Evolutionary conservation across 2,329 filamentous ascomycete species (phyloP), one percentile per base, ranked within the genome.

Genomic region (Sporothrix humicola): DNA sequence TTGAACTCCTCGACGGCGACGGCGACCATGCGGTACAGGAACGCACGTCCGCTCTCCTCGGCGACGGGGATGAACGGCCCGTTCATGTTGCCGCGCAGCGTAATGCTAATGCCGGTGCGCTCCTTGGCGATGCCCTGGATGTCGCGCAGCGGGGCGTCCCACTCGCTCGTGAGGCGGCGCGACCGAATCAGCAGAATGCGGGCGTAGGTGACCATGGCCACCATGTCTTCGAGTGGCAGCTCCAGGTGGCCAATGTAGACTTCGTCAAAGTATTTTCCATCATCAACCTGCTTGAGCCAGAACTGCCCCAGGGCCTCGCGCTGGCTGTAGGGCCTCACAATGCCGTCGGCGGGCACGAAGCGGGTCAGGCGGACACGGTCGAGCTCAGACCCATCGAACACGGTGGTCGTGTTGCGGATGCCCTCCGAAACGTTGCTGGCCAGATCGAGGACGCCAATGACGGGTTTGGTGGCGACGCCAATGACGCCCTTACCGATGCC

Each of bases 221-320:
- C 90, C 86, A 94, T 92, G 80, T 97, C 95, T 81, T 96, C 93
- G 75, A 91, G 90, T 12, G 94, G 93, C 37, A 99, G 88, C 82
- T 99, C 95, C 4, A 99, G 86, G 80, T 99, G 97, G 4, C 95
- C 97, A 81, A 99, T 96, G 84, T 99, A 99, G 80, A 94, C 89
- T 82, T 99, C 96, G 83, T 97, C 92, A 88, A 99, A 99, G 86
- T 95, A 98, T 81, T 95, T 96, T 75, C 96, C 96, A 77, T 98
- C 96, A 83, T 99, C 96, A 12, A 97, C 90, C 74, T 97, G 97
- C 87, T 99, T 99, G 76, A 99, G 90, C 97, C 96, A 99, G 85
- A 94, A 98, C 81, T 99, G 96, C 0, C 96, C 96, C 2, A 99
- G 90, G 0, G 96, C 95, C 85, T 99, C 96, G 65, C 96, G 93